Evolutionary conservation across 768 basidiomycete species (phyloP), one percentile per base, ranked within the genome.

Genomic region (Pulveroboletus sp.): DNA sequence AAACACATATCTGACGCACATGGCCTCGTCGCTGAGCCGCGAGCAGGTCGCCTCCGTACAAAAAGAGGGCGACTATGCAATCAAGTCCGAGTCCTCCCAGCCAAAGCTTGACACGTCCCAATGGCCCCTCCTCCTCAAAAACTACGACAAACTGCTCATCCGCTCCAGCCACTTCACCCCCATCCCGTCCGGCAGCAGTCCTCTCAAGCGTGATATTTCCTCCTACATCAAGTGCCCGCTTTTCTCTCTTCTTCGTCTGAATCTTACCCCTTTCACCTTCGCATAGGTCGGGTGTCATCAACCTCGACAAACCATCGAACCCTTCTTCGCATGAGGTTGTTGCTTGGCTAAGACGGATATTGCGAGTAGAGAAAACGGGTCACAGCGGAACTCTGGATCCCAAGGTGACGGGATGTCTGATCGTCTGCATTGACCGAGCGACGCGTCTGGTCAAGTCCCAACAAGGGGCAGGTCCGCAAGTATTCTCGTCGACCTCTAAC

Each of bases 261-360:
- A 38, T 35, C 49, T 45, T 23, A 54, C 31, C 9, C 22, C 42
- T 41, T 54, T 49, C n/a, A n/a, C n/a, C n/a, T n/a, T n/a, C n/a
- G n/a, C 11, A n/a, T 56, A 95, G 93, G 76, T 92, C 94, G 58
- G 96, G 96, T 59, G 91, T 97, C 45, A 99, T 99, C 68, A 99
- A 99, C 74, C 78, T 99, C 58, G 96, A 99, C 81, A 99, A 99
- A 66, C 96, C 96, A 20, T 97, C 95, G 27, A 99, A 98, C 72
- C 95, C 95, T 4, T 96, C 94, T 16, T 95, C 94, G 5, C 96
- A 99, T 70, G 96, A 99, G 76, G 96, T 99, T 46, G 96, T 99
- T 57, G 96, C 96, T 14, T 99, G 96, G 96, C 73, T 99, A 55
- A 81, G 94, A 60, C 83, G 96, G n/a, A 99, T 99, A 56, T 71